These are phyloP conservation scores for Hygrocybe coccinea DNA, from an alignment of 768 basidiomycete species.

Conservation along the genomic window DNA sequence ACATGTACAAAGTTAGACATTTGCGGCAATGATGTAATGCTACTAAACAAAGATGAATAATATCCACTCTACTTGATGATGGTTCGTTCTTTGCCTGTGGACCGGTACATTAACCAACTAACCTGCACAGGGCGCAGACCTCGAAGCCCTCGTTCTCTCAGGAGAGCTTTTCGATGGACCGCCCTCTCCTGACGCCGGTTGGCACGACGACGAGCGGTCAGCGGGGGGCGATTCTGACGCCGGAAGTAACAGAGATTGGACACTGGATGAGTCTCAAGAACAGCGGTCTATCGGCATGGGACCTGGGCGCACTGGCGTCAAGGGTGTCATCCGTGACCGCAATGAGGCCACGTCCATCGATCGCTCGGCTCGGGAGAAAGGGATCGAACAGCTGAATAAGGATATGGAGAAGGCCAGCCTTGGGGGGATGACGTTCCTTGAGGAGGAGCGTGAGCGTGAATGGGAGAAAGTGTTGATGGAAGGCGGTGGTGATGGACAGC, in stretches of 20 bases:
- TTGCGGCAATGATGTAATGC: no score
- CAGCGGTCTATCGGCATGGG: constrained; percentile 77
- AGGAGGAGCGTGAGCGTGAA: constrained; percentile 57
- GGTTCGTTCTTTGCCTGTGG: background rate
- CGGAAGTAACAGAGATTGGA: constrained; percentile 11
- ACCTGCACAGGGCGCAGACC: constrained; percentile 35
- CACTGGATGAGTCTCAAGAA: constrained; percentile 11
- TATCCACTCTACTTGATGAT: no score
- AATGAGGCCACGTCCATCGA: constrained; percentile 59
- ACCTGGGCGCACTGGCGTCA: constrained; percentile 81
- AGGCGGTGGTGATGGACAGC: constrained; percentile 50
- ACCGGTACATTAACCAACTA: background rate
- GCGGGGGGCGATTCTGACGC: constrained; percentile 41
- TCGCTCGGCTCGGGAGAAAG: constrained; percentile 30
- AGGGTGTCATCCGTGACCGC: constrained; percentile 80
- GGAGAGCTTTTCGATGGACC: constrained; percentile 71
- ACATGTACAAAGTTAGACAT: no score
- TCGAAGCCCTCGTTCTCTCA: constrained; percentile 72
- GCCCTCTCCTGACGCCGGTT: constrained; percentile 53
- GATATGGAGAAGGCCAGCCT: constrained; percentile 46
- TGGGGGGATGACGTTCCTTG: constrained; percentile 68
- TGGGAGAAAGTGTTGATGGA: constrained; percentile 20
- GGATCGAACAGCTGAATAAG: constrained; percentile 4
- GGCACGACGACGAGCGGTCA: constrained; percentile 46
- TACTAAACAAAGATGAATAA: no score